Base-by-base conservation (phyloP, 2,329 filamentous ascomycete species). In the Grosmannia huntii region DNA sequence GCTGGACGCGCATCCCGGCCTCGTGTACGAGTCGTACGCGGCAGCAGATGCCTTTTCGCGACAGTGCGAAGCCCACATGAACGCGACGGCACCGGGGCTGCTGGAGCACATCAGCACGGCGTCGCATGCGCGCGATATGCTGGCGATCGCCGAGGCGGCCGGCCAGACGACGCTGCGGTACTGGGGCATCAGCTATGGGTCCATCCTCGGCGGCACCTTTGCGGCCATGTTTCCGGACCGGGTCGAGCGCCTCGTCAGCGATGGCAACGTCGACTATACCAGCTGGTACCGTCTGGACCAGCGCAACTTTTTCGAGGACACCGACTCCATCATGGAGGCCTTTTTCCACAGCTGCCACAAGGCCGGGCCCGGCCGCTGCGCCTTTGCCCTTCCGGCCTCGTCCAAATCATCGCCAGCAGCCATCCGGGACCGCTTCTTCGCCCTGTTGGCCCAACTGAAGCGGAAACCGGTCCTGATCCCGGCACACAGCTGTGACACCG, bases 101-200 rank as follows among this genome's bases (percentile, higher is more conserved):
- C 64, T 78, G 41, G 61, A 61, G 10, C 71, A 77, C 60, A 66
- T 75, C 5, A 70, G 74, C 59, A 77, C 75, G 9, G 68, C 72
- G 1, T 75, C 72, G 3, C 70, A 73, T 33, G 76, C 74, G 0
- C 67, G 75, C 23, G 76, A 78, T 60, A 71, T 78, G 72, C 68
- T 78, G 0, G 75, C 75, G 62, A 74, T 78, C 12, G 64, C 76
- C 19, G 59, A 71, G 27, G 68, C 72, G 62, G 69, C 70, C 4
- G 75, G 73, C 1, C 62, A 73, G 55, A 65, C 69, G 3, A 75
- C 71, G 66, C 67, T 78, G 5, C 70, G 69, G 48, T 80, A 79
- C 63, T 80, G 77, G 77, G 78, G 78, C 0, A 74, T 79, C 59
- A 79, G 76, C 61, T 81, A 81, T 60, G 78, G 78, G 6, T 78